Conservation (phyloP, 352 stramenopile genomes). For the Globisporangium iwayamae region DNA sequence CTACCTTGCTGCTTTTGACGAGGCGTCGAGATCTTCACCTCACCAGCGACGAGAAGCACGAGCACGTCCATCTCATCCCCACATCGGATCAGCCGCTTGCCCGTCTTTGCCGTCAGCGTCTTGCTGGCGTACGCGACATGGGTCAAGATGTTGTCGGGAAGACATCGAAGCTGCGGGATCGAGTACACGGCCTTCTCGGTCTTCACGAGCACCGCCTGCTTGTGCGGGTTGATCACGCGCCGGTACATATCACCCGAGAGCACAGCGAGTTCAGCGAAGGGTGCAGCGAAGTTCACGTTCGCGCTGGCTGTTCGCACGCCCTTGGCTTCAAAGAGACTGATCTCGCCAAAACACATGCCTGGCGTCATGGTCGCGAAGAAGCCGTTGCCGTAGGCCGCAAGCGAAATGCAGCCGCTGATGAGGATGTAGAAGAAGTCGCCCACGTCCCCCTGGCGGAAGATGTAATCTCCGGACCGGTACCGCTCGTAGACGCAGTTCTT, state of each 20-base stretch:
- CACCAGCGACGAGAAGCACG: slow-evolving; percentile 56
- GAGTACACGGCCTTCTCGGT: slow-evolving; percentile 54
- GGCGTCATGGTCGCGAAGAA: slow-evolving; percentile 68
- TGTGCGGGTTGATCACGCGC: slow-evolving; percentile 66
- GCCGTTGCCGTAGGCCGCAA: slow-evolving; percentile 64
- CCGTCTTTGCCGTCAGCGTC: slow-evolving; percentile 36
- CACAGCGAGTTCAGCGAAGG: slow-evolving; percentile 48
- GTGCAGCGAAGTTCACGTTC: slow-evolving; percentile 51
- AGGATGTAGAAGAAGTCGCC: slow-evolving; percentile 75
- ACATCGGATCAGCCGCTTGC: slow-evolving; percentile 38
- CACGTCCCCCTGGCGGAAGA: slow-evolving; percentile 69
- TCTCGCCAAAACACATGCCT: slow-evolving; percentile 66
- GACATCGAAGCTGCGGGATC: slow-evolving; percentile 38
- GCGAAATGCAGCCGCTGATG: slow-evolving; percentile 54
- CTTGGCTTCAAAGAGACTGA: slow-evolving; percentile 56
- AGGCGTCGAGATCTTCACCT: slow-evolving; percentile 58
- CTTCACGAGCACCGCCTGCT: slow-evolving; percentile 54
- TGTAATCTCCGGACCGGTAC: slow-evolving; percentile 44
- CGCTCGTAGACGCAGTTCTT: slow-evolving; percentile 38
- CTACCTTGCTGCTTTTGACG: neutral
- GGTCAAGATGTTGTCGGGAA: slow-evolving; percentile 50
- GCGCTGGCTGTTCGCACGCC: slow-evolving; percentile 56
- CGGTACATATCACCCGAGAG: slow-evolving; percentile 64
- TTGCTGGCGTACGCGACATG: slow-evolving; percentile 66
- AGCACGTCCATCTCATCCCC: slow-evolving; percentile 60